A percentile compares a stretch with the other conserved stretches of the same genome.
Conservation (phyloP, 2,329 filamentous ascomycete species). For the Xylaria sp. region DNA sequence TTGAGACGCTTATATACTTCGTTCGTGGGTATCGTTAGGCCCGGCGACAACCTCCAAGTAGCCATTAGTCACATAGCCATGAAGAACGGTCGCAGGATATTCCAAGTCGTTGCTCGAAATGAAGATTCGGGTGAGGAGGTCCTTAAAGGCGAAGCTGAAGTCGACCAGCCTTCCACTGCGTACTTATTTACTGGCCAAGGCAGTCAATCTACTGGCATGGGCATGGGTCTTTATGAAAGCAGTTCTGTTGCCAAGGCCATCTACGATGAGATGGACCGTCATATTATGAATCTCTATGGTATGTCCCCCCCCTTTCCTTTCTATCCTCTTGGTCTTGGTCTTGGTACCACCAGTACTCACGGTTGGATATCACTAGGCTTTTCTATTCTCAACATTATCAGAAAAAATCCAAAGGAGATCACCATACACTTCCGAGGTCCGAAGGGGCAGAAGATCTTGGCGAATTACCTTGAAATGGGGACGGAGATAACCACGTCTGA, state of each 20-base stretch:
- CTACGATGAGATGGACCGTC: conserved; percentile 96
- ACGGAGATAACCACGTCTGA: conserved; percentile 96
- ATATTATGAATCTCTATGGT: conserved; percentile 98
- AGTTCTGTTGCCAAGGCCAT: conserved; percentile 94
- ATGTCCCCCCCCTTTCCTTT: conserved; percentile 43
- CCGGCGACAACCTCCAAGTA: conserved; percentile 92
- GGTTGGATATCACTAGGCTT: conserved; percentile 70
- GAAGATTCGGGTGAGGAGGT: conserved; percentile 97
- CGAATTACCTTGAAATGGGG: conserved; percentile 99
- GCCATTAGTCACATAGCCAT: conserved; percentile 96
- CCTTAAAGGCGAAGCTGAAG: conserved; percentile 90
- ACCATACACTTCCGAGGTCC: conserved; percentile 98
- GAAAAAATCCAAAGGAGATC: conserved; percentile 98
- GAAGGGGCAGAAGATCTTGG: conserved; percentile 92
- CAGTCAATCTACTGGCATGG: conserved; percentile 98
- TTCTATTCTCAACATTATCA: conserved; percentile 97
- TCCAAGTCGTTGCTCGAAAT: conserved; percentile 96
- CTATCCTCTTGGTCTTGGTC: neutral
- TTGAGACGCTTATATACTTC: conserved; percentile 96
- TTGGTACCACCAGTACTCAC: too few species aligned
- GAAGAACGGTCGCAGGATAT: conserved; percentile 97
- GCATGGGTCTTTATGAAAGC: conserved; percentile 96
- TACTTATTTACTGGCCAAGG: conserved; percentile 99
- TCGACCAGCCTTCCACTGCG: conserved; percentile 93
- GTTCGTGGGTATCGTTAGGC: conserved; percentile 95